phyloP scores from a whole-genome alignment of 345 rosid genomes.

The Rhodamnia argentea region DNA sequence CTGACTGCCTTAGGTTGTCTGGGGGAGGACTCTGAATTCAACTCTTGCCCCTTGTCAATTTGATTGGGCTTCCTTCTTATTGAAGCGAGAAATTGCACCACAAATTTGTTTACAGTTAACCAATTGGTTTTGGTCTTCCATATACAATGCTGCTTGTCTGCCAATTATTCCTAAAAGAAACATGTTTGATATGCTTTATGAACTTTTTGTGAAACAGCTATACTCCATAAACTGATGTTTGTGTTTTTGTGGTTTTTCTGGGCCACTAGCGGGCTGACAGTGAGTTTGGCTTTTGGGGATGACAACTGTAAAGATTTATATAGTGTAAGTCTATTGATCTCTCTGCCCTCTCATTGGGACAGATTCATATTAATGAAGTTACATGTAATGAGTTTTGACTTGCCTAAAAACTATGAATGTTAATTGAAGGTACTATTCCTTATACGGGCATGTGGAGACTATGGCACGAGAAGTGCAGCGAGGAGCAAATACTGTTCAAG shows the following conservation, averaged over 20 bases:
- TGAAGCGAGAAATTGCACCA: background rate
- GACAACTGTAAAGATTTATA: conserved; percentile 47
- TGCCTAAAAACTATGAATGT: background rate
- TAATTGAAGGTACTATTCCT: conserved; percentile 52
- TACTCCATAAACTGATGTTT: background rate
- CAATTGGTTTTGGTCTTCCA: background rate
- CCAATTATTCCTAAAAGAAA: background rate
- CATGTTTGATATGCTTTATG: background rate
- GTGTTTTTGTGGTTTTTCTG: background rate
- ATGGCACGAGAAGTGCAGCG: conserved; percentile 82
- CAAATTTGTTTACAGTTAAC: background rate
- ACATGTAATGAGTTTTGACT: background rate
- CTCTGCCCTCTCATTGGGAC: background rate
- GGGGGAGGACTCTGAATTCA: background rate
- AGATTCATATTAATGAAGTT: background rate
- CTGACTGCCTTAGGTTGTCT: background rate
- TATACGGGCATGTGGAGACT: conserved; percentile 77
- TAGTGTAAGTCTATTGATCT: conserved; percentile 35
- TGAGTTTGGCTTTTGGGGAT: conserved; percentile 11
- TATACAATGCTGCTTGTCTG: background rate
- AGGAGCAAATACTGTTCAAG: conserved; percentile 67
- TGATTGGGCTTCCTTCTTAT: background rate
- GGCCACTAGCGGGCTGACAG: background rate
- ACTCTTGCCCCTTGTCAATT: background rate
- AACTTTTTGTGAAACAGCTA: background rate